Percentiles rank a stretch among this genome's conserved stretches.
These are phyloP conservation scores for Phytophthora sojae DNA, from an alignment of 352 stramenopile genomes.

Conservation along the genomic window DNA sequence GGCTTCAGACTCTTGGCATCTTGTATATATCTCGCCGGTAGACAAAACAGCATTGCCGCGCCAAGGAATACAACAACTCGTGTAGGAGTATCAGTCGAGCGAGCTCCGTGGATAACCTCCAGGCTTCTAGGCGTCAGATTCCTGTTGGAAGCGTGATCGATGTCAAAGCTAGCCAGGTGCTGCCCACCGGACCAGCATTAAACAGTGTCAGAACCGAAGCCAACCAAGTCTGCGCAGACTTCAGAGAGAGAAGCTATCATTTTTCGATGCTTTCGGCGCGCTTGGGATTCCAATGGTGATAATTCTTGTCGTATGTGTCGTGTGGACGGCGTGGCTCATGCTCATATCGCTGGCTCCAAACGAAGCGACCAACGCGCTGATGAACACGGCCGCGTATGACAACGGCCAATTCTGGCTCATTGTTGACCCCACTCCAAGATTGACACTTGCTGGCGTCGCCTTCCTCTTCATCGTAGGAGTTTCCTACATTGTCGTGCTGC, in stretches of 20 bases:
- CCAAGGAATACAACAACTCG: no score
- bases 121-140: neutral
- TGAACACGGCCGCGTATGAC: slow-evolving; percentile 34
- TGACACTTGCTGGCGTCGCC: neutral
- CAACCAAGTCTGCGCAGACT: neutral
- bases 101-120: neutral
- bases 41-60: no score
- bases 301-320: slow-evolving; percentile 10
- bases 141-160: neutral
- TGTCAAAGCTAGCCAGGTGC: neutral
- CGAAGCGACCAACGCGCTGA: slow-evolving; percentile 29
- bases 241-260: neutral
- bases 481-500: slow-evolving; percentile 23
- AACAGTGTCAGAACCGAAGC: neutral
- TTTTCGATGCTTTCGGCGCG: neutral
- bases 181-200: neutral
- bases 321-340: slow-evolving; percentile 31
- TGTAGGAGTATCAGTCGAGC: neutral
- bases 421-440: slow-evolving; percentile 2
- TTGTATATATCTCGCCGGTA: no score
- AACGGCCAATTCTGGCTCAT: slow-evolving; percentile 38
- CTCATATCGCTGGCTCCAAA: slow-evolving; percentile 26
- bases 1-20: no score
- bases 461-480: slow-evolving; percentile 5
- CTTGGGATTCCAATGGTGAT: slow-evolving; percentile 5